A percentile compares a stretch with the other conserved stretches of the same genome.
Evolutionary conservation across 306 rosid genomes (phyloP).

Genomic region (Quercus ilex): DNA sequence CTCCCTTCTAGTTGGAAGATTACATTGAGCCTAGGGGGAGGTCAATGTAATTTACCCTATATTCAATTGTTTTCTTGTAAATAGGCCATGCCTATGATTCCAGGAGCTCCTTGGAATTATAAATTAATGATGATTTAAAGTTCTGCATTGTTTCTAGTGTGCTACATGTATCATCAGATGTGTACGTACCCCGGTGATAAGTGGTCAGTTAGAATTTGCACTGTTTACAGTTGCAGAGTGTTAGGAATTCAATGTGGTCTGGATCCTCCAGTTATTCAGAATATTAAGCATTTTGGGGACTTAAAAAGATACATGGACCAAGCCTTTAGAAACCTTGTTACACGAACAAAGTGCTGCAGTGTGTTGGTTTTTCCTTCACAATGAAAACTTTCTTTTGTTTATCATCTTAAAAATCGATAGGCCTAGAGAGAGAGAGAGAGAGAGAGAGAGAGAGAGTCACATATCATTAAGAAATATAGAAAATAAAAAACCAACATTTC

Average conservation of each 20-base stretch:
- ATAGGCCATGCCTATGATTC: background rate
- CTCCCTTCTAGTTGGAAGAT: background rate
- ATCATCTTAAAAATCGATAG: background rate
- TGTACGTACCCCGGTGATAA: background rate
- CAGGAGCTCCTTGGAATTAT: background rate
- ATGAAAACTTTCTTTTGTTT: background rate
- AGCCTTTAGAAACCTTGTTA: background rate
- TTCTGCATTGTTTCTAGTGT: too few species aligned
- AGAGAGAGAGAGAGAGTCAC: constrained; percentile 8
- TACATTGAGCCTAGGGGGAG: background rate
- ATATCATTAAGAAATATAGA: constrained; percentile 20
- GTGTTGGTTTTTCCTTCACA: background rate
- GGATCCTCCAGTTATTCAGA: background rate
- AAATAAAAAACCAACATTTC: constrained; percentile 28
- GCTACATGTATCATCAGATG: background rate
- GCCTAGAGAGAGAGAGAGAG: background rate
- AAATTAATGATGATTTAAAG: background rate
- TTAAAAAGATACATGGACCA: background rate
- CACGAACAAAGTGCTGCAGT: background rate
- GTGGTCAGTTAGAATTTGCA: background rate
- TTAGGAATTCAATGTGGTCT: background rate
- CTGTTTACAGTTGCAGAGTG: background rate
- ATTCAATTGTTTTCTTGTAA: background rate
- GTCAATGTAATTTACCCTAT: background rate
- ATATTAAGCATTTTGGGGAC: background rate